Evolutionary conservation across 768 basidiomycete species (phyloP).

Genomic region (Leucocoprinus sp.): DNA sequence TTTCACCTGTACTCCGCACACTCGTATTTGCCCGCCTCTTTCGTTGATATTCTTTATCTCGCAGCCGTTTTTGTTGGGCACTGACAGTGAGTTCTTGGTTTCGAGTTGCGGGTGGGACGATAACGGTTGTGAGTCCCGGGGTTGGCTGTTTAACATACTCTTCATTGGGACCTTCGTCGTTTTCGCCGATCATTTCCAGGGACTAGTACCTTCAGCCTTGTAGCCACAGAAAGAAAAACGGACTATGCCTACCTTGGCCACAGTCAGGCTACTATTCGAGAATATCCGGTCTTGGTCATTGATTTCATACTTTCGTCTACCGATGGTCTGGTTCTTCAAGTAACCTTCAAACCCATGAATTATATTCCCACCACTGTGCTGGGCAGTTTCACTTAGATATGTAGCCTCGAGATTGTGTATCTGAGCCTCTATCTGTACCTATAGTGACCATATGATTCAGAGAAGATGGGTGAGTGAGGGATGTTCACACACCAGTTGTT

Average conservation of each 20-base stretch:
- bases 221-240: slow-evolving; percentile 1
- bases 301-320: slow-evolving; percentile 66
- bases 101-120: slow-evolving; percentile 66
- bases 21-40: slow-evolving; percentile 63
- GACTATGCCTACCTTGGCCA: slow-evolving; percentile 46
- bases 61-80: slow-evolving; percentile 65
- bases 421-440: slow-evolving; percentile 74
- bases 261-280: slow-evolving; percentile 72
- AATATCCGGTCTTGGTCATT: slow-evolving; percentile 75
- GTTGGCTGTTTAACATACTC: slow-evolving; percentile 62
- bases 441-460: slow-evolving; percentile 11
- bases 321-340: slow-evolving; percentile 65
- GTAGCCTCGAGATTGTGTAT: slow-evolving; percentile 71
- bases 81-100: slow-evolving; percentile 53
- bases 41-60: slow-evolving; percentile 78
- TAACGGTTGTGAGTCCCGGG: slow-evolving; percentile 67
- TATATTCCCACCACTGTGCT: slow-evolving; percentile 77
- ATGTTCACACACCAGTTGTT: slow-evolving; percentile 54
- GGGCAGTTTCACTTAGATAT: slow-evolving; percentile 72
- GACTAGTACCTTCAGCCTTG: slow-evolving; percentile 40
- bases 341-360: slow-evolving; percentile 85
- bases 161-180: slow-evolving; percentile 56
- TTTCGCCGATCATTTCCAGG: slow-evolving; percentile 66
- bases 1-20: slow-evolving; percentile 60
- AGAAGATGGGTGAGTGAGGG: background rate